Percentiles rank a stretch among this genome's conserved stretches.
Conservation (phyloP, 2,329 filamentous ascomycete species). For the Davidsoniella virescens region DNA sequence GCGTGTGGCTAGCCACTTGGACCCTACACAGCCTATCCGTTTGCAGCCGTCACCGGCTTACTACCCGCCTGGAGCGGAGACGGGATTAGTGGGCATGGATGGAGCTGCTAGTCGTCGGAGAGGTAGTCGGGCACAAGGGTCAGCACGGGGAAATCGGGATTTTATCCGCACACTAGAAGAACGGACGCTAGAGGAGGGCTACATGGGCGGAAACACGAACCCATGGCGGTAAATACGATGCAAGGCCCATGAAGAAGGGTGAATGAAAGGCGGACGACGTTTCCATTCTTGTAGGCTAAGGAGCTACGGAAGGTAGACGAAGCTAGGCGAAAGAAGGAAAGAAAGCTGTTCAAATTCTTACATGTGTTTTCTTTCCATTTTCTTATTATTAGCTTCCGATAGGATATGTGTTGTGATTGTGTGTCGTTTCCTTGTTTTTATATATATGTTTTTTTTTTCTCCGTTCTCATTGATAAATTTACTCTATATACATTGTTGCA, state of each 20-base stretch:
- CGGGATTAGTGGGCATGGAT: constrained; percentile 49
- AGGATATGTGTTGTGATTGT: not conserved
- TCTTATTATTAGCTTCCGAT: not conserved
- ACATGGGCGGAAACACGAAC: constrained; percentile 39
- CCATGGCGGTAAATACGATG: constrained; percentile 3
- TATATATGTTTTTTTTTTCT: not conserved
- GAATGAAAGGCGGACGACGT: not conserved
- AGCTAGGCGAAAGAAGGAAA: not conserved
- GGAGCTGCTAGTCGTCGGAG: constrained; percentile 52
- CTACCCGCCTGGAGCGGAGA: constrained; percentile 68
- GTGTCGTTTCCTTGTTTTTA: constrained; percentile 1
- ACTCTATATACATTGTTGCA: too few species aligned
- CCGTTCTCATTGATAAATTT: constrained; percentile 2
- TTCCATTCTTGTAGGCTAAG: not conserved
- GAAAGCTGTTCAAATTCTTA: not conserved
- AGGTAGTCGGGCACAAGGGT: constrained; percentile 53
- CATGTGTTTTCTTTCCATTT: constrained; percentile 4
- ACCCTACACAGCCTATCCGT: constrained; percentile 85
- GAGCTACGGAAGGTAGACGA: not conserved
- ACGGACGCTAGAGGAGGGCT: constrained; percentile 83
- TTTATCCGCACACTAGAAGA: constrained; percentile 94
- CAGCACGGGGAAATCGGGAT: constrained; percentile 52
- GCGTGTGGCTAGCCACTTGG: constrained; percentile 85
- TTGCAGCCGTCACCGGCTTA: constrained; percentile 93
- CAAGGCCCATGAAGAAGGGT: not conserved